Base-by-base conservation (phyloP, 148 eudicot genomes). In the Spergularia marina region DNA sequence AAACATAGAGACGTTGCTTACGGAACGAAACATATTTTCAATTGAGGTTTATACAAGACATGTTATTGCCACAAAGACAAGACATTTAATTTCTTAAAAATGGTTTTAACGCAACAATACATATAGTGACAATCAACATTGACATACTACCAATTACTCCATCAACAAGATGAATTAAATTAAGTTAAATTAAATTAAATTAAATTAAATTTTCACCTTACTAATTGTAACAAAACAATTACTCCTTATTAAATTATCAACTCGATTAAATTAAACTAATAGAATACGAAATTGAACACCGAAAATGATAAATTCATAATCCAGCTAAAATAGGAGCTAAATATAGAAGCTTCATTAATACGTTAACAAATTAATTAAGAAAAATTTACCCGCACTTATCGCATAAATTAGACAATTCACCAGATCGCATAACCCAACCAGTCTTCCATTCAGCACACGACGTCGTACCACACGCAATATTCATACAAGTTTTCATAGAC, bases 401-500 rank as follows among this genome's bases (percentile, higher is more conserved):
- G 73, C 98, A 94, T 52, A 94, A 91, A 77, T 21, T 78, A 68
- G 97, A 96, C 71, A 87, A 86, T 74, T 83, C 90, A 76, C 96
- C 94, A 72, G 96, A 89, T 86, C 91, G 88, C 85, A 94, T 76
- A 79, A 79, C 82, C 98, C 97, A 94, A 36, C 97, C 98, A 79
- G 82, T 87, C 76, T 80, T 85, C 91, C 91, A 89, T 51, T 88
- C 88, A 68, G 10, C 6, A 11, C 83, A 84, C 75, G 89, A 84
- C 64, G 87, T 79, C 75, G 86, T 88, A 34, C 87, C 87, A 65
- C 98, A 94, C 73, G 83, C 39, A 36, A 77, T 87, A 83, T 92
- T 94, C 94, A 89, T 90, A 84, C 98, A 94, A 56, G 71, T 76
- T 70, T 65, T 83, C 71, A 78, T 62, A 41, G 73, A 84, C 91